Conservation (phyloP, 2,329 filamentous ascomycete genomes). For the Taxawa tesnikishii region DNA sequence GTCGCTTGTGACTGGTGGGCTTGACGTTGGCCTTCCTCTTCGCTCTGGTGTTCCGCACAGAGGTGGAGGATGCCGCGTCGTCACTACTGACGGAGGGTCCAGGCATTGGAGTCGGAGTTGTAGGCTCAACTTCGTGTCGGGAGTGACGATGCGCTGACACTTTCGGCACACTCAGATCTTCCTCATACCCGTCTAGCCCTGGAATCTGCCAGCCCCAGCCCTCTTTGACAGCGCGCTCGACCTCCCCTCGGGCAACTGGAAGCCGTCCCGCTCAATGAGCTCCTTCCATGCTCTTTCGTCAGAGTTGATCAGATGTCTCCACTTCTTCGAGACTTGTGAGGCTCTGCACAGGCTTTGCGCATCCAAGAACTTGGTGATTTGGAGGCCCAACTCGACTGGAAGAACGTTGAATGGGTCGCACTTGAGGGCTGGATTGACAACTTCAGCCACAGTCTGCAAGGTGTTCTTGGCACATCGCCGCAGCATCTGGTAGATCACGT, state of each 20-base stretch:
- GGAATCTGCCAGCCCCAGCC: slow-evolving; percentile 98
- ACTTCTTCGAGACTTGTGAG: slow-evolving; percentile 86
- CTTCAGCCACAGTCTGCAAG: slow-evolving; percentile 75
- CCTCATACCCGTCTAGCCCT: slow-evolving; percentile 55
- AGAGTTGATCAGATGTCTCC: slow-evolving; percentile 80
- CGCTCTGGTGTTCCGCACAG: slow-evolving; percentile 16
- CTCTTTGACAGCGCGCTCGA: slow-evolving; percentile 74
- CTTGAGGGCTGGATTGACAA: slow-evolving; percentile 87
- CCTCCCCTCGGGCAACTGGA: slow-evolving; percentile 63
- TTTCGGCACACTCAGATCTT: slow-evolving; percentile 51
- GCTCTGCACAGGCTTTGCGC: slow-evolving; percentile 76
- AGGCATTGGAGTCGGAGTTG: slow-evolving; percentile 2
- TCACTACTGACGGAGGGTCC: slow-evolving; percentile 7
- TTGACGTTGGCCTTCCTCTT: slow-evolving; percentile 27
- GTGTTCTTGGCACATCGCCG: slow-evolving; percentile 79
- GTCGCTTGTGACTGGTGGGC: slow-evolving; percentile 36
- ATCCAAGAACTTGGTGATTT: slow-evolving; percentile 79
- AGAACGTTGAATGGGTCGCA: slow-evolving; percentile 82
- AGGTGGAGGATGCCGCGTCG: slow-evolving; percentile 11
- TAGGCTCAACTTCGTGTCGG: slow-evolving; percentile 1
- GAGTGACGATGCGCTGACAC: slow-evolving; percentile 18
- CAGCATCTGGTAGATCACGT: slow-evolving; percentile 93
- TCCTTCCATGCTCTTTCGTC: slow-evolving; percentile 96
- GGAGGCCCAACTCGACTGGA: slow-evolving; percentile 74
- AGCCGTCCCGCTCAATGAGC: slow-evolving; percentile 75